Percentiles rank a stretch among this genome's conserved stretches.
These are phyloP conservation scores for Stachybotrys chartarum DNA, from an alignment of 2,329 filamentous ascomycete genomes.

Conservation along the genomic window DNA sequence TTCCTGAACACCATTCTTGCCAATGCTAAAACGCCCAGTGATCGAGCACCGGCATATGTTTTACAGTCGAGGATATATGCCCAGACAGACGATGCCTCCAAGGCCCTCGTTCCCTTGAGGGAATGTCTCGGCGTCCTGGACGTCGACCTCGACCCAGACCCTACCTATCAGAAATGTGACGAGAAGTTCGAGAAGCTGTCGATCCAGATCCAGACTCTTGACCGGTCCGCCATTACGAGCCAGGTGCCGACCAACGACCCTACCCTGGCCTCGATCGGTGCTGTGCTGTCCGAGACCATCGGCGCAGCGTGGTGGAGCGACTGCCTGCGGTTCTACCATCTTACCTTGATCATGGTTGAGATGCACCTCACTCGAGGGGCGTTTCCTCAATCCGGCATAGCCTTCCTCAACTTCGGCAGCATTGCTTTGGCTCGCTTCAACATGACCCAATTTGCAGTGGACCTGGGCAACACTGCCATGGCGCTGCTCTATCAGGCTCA, in stretches of 20 bases:
- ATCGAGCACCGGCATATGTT: conserved; percentile 80
- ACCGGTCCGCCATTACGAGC: conserved; percentile 37
- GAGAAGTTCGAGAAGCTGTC: conserved; percentile 59
- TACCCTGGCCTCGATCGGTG: conserved; percentile 55
- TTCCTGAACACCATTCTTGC: conserved; percentile 65
- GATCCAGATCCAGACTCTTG: conserved; percentile 52
- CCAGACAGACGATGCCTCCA: conserved; percentile 62
- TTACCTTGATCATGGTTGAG: conserved; percentile 59
- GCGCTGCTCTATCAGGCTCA: conserved; percentile 56
- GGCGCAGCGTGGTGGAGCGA: conserved; percentile 70
- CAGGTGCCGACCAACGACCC: conserved; percentile 39
- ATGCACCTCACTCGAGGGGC: conserved; percentile 56
- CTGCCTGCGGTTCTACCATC: conserved; percentile 63
- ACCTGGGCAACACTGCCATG: conserved; percentile 56
- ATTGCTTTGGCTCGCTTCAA: conserved; percentile 64
- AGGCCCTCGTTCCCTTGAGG: conserved; percentile 63
- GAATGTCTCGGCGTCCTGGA: conserved; percentile 65
- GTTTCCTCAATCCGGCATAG: conserved; percentile 63
- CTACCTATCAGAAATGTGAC: conserved; percentile 73
- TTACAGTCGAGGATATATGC: conserved; percentile 73
- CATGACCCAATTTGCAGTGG: conserved; percentile 59
- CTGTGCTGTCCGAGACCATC: conserved; percentile 63
- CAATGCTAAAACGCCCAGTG: conserved; percentile 63
- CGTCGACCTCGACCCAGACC: conserved; percentile 56
- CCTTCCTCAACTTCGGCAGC: conserved; percentile 60